Percentiles rank a stretch among this genome's conserved stretches.
phyloP scores from a whole-genome alignment of 768 basidiomycete species.

The Amanita jacksonii region DNA sequence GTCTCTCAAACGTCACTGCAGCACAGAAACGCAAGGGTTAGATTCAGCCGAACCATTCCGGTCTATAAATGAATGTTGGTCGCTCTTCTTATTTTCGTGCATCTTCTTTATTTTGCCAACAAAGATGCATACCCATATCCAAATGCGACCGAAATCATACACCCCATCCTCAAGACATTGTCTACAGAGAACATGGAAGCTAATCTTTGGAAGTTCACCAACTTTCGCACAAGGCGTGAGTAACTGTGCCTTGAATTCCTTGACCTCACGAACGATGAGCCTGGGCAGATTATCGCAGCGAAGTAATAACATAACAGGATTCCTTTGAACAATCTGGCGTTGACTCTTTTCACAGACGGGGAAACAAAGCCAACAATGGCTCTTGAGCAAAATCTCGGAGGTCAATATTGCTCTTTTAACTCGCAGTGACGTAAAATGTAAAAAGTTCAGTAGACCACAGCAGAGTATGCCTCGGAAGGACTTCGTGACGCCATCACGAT shows the following conservation, averaged over 20 bases:
- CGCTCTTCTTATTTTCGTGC: slow-evolving; percentile 8
- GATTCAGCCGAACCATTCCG: slow-evolving; percentile 31
- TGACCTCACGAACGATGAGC: slow-evolving; percentile 6
- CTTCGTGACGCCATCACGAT: slow-evolving; percentile 51
- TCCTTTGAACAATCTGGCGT: slow-evolving; percentile 12
- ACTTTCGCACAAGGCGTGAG: slow-evolving; percentile 63
- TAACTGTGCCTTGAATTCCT: slow-evolving; percentile 9
- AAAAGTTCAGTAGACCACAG: slow-evolving; percentile 43
- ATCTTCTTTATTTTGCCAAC: slow-evolving; percentile 13
- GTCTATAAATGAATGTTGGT: slow-evolving; percentile 29
- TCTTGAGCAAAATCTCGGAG: slow-evolving; percentile 56
- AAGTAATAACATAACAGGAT: slow-evolving; percentile 34
- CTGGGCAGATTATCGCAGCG: slow-evolving; percentile 40
- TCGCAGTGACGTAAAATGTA: slow-evolving; percentile 5
- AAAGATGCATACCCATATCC: slow-evolving; percentile 47
- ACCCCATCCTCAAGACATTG: slow-evolving; percentile 46
- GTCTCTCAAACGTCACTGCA: slow-evolving; percentile 17
- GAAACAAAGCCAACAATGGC: slow-evolving; percentile 68
- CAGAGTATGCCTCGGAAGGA: slow-evolving; percentile 45
- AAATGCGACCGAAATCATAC: slow-evolving; percentile 46
- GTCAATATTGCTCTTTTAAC: slow-evolving; percentile 23
- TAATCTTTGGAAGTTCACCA: slow-evolving; percentile 49
- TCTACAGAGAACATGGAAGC: slow-evolving; percentile 49
- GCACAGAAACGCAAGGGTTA: slow-evolving; percentile 67
- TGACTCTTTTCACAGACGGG: slow-evolving; percentile 45